Base-by-base conservation (phyloP, 306 rosid genomes). In the Cyamopsis tetragonoloba region DNA sequence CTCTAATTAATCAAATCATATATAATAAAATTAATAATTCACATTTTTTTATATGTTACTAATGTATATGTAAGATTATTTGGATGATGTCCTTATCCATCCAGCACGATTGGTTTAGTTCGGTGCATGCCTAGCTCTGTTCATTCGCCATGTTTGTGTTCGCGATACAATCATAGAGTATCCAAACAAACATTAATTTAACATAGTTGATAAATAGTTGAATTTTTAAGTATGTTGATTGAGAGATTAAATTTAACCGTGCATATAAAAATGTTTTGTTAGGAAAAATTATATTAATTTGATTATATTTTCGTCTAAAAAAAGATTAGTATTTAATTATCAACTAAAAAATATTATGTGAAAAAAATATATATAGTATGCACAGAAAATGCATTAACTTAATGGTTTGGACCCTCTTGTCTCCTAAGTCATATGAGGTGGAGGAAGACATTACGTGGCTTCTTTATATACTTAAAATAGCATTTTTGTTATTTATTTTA, bases 81-180 rank as follows among this genome's bases (percentile, higher is more conserved):
- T 69, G 35, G 46, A 69, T n/a, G 66, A 20, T 56, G 15, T 69
- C 55, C 57, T 69, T 69, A 70, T 70, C 75, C 66, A 42, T 42
- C 47, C 75, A 42, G 55, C 66, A 44, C 1, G 57, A 43, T 42
- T 42, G 37, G 67, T 56, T 70, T 5, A 27, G 66, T 26, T 10
- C 13, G 7, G 1, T 32, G 27, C 8, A n/a, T n/a, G n/a, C n/a
- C n/a, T n/a, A n/a, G n/a, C 19, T 24, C 18, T 38, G 42, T 34
- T 68, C 35, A 28, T 10, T 68, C 42, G 65, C 43, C 65, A 53
- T 53, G 66, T 15, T 13, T 51, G 66, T 15, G 22, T 51, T 34
- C 17, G 12, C 18, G 65, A 18, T 3, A 18, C 42, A 30, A 23
- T 14, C 32, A 50, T n/a, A 3, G n/a, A n/a, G n/a, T n/a, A n/a